Evolutionary conservation across 179 eudicot species (phyloP).

Genomic region (Spinacia oleracea): DNA sequence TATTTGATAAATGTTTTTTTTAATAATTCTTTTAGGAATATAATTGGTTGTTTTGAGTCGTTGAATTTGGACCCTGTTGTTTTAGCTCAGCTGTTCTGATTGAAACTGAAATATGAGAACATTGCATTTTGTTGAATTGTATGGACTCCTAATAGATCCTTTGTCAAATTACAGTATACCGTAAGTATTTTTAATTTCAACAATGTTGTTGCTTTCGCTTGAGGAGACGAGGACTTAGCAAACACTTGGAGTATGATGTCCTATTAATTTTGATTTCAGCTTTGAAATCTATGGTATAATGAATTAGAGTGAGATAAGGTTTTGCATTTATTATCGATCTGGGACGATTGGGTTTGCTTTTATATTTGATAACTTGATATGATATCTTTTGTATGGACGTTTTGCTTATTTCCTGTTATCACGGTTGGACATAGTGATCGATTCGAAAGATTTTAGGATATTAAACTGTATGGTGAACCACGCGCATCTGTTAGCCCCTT

Average conservation of each 20-base stretch:
- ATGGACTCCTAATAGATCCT: not conserved
- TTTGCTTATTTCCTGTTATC: not conserved
- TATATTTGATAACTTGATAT: too few relatives aligned
- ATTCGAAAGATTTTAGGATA: not conserved
- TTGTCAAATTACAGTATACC: not conserved
- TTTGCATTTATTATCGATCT: not conserved
- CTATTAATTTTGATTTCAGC: not conserved
- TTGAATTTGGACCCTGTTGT: too few relatives aligned
- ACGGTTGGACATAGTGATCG: not conserved
- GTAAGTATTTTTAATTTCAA: not conserved
- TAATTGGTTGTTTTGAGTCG: too few relatives aligned
- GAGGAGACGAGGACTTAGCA: not conserved
- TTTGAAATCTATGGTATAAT: not conserved
- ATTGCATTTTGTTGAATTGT: too few relatives aligned
- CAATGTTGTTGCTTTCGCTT: not conserved
- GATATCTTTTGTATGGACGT: not conserved
- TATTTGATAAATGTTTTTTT: too few relatives aligned
- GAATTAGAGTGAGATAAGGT: not conserved
- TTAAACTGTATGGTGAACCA: not conserved
- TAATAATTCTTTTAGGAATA: too few relatives aligned
- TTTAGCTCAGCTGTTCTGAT: not conserved
- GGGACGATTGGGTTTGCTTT: too few relatives aligned
- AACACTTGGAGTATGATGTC: not conserved
- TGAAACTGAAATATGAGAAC: not conserved
- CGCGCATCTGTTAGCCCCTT: conserved; percentile 42